These are phyloP conservation scores for Thalia dealbata DNA, from an alignment of 176 grass and related monocot species.

Conservation along the genomic window DNA sequence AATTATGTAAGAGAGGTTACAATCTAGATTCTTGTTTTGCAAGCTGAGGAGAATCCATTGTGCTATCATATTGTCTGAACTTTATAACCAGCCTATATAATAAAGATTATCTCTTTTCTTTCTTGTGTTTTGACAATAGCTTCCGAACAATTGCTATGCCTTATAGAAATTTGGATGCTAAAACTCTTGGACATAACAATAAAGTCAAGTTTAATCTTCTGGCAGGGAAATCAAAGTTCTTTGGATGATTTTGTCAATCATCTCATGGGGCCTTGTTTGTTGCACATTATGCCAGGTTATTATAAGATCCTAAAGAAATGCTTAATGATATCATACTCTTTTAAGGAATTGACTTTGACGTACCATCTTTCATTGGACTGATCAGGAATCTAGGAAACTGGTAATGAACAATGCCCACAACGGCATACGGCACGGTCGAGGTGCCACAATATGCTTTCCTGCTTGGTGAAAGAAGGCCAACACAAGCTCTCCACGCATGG, in stretches of 20 bases:
- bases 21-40: too few relatives aligned
- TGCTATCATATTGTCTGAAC: too few relatives aligned
- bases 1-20: too few relatives aligned
- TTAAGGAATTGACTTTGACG: too few relatives aligned
- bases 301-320: not conserved
- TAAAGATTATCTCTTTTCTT: too few relatives aligned
- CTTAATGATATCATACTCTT: not conserved
- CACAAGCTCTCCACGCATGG: slow-evolving; percentile 29
- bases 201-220: slow-evolving; percentile 11
- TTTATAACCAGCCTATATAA: too few relatives aligned
- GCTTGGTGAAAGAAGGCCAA: slow-evolving; percentile 43
- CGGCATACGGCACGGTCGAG: slow-evolving; percentile 88
- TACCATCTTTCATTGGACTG: slow-evolving; percentile 16
- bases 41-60: too few relatives aligned
- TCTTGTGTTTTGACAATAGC: too few relatives aligned
- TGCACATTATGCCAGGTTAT: slow-evolving; percentile 86
- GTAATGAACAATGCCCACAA: slow-evolving; percentile 96
- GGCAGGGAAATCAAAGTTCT: slow-evolving; percentile 68
- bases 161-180: not conserved
- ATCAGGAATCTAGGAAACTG: slow-evolving; percentile 76
- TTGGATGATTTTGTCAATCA: slow-evolving; percentile 85
- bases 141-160: too few relatives aligned
- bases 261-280: slow-evolving; percentile 81
- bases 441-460: slow-evolving; percentile 78
- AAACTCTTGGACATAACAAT: not conserved